Evolutionary conservation across 768 basidiomycete genomes (phyloP), one percentile per base, ranked within the genome.

Genomic region (Lactifluus subvellereus): DNA sequence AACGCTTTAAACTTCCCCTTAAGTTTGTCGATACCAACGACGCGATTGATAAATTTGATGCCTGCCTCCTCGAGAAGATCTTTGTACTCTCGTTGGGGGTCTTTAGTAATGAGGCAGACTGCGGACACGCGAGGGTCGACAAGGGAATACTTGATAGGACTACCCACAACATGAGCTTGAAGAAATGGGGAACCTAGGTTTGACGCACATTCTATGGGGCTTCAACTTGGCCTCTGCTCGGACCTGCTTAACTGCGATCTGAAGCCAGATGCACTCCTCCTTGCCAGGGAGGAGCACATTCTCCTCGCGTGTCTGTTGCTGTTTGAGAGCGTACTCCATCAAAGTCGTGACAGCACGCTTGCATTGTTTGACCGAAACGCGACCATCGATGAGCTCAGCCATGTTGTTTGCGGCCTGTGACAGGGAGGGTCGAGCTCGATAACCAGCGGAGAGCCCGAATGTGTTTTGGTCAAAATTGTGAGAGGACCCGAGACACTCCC

Each of bases 71-170:
- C 86, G 8, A 99, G 79, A 11, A 97, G 86, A 72, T 96, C 92
- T 74, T 99, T 99, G 81, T 98, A 99, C 72, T 93, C 82, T 50
- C 96, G 80, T 69, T 98, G 96, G 1, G 96, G 96, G 73, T 96
- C 92, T 76, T 98, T 98, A 55, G 89, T 89, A 74, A 99, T 88
- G 55, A 99, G 79, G 74, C 95, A 98, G 55, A 99, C 80, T 10
- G 88, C 75, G 6, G 84, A 85, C 14, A 82, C 85, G 55, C 89
- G 85, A 13, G 89, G 96, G 78, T 91, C 94, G 70, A 91, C 84
- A 64, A 92, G 75, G 37, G 89, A 89, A 71, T 97, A 82, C 43
- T 82, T 84, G 50, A 99, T 80, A 6, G 89, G 86, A 61, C 93
- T 87, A 69, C 6, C 48, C 57, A 54, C 35, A 13, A 62, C 60